Evolutionary conservation across 176 grass and related monocot species (phyloP), one percentile per base, ranked within the genome.

Genomic region (Pontederia paniculata): DNA sequence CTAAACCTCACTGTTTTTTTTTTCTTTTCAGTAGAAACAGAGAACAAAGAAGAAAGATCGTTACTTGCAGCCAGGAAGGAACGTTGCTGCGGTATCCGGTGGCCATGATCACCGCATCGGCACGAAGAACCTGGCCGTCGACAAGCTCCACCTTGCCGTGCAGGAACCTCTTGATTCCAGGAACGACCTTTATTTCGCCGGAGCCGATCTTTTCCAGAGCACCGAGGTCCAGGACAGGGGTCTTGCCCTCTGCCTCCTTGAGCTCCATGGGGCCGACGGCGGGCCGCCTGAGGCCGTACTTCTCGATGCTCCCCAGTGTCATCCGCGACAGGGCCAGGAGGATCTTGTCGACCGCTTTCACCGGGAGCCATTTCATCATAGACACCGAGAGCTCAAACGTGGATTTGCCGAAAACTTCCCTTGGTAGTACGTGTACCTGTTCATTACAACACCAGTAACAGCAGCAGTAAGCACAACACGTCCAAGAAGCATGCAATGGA

Each of bases 1-100:
- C n/a, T n/a, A n/a, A n/a, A n/a, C n/a, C n/a, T n/a, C n/a, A n/a
- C n/a, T n/a, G n/a, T n/a, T n/a, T n/a, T n/a, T n/a, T n/a, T n/a
- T n/a, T n/a, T n/a, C n/a, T n/a, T n/a, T n/a, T n/a, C n/a, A n/a
- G n/a, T n/a, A n/a, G 45, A 15, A 12, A 10, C 8, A 54, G 10
- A 14, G 42, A 65, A 63, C 43, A 42, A 65, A 66, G 8, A 48
- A 43, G 53, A 9, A 10, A 9, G n/a, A n/a, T n/a, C 23, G 65
- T 48, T 83, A 89, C 86, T 81, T 95, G 75, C 47, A 95, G 81
- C 89, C 89, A 95, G 14, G 74, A 75, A 0, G 78, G 84, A 4
- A 95, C 89, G 64, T 84, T 95, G 51, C 77, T 88, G 17, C 78
- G 78, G 78, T 95, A 95, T 2, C 89, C 89, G 1, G 84, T 95